Conservation (phyloP, 768 basidiomycete species). For the Podaxis rugospora region DNA sequence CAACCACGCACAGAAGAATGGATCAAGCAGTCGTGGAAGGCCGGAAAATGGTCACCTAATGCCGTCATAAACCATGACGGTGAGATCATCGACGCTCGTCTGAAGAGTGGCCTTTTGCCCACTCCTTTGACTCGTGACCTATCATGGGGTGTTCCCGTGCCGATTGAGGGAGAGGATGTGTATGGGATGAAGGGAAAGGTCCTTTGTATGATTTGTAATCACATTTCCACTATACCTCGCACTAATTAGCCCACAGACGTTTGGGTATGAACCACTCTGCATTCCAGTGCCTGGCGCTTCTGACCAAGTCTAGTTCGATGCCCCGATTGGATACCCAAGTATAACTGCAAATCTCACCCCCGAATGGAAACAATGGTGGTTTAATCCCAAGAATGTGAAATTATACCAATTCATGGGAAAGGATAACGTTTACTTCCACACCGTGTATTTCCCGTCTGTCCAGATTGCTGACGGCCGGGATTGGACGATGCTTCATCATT, state of each 20-base stretch:
- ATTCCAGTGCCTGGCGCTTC: not conserved
- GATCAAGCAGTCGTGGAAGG: constrained; percentile 74
- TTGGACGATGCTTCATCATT: constrained; percentile 93
- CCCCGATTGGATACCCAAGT: constrained; percentile 94
- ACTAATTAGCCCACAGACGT: constrained; percentile 54
- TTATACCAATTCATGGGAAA: constrained; percentile 99
- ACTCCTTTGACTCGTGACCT: constrained; percentile 93
- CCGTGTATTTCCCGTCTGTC: constrained; percentile 89
- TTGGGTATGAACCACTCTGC: constrained; percentile 60
- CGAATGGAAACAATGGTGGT: constrained; percentile 98
- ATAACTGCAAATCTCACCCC: constrained; percentile 94
- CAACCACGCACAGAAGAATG: constrained; percentile 84
- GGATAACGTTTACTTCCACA: constrained; percentile 98
- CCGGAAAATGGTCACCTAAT: constrained; percentile 91
- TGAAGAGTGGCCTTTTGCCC: constrained; percentile 81
- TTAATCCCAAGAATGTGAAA: constrained; percentile 81
- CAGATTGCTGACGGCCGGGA: constrained; percentile 83
- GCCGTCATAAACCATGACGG: constrained; percentile 87
- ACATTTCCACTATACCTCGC: not conserved
- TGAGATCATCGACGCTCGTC: constrained; percentile 82
- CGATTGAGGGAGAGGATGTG: constrained; percentile 69
- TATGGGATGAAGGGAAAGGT: constrained; percentile 92
- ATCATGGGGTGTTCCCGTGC: constrained; percentile 95
- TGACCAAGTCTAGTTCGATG: constrained; percentile 73
- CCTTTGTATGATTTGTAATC: constrained; percentile 59